phyloP scores from a whole-genome alignment of 306 rosid genomes.

The Fragaria nilgerrensis region DNA sequence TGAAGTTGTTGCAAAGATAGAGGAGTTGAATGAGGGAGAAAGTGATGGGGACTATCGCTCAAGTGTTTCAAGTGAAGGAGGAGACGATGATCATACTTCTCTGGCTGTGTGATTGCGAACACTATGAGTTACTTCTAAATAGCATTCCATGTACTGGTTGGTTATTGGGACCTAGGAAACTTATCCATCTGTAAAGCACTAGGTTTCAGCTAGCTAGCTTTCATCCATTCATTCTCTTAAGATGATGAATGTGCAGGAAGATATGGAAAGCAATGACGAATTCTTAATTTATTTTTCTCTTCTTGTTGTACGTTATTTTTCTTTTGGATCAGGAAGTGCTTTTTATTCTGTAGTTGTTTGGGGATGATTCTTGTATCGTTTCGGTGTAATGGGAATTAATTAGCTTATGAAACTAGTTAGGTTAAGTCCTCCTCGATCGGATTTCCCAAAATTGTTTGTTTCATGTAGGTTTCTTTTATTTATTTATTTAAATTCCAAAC shows the following conservation, averaged over 20 bases:
- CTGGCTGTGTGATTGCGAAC: conserved; percentile 32
- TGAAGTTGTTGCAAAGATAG: conserved; percentile 57
- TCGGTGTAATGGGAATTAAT: conserved; percentile 15
- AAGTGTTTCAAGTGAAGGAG: conserved; percentile 26
- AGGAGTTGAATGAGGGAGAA: conserved; percentile 48
- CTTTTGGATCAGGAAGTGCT: conserved; percentile 2
- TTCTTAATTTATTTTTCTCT: neutral
- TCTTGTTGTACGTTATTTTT: neutral
- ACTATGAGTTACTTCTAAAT: neutral
- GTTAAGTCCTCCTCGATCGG: neutral
- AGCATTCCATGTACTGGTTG: conserved; percentile 1
- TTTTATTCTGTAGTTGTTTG: conserved; percentile 13
- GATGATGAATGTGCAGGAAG: conserved; percentile 5
- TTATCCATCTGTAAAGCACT: neutral
- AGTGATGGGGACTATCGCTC: conserved; percentile 35
- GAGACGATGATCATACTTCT: conserved; percentile 35
- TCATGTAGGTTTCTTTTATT: no score
- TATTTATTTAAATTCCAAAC: no score
- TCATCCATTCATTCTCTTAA: conserved; percentile 4
- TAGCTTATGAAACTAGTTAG: conserved; percentile 15
- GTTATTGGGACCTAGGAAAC: neutral
- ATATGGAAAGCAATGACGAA: conserved; percentile 14
- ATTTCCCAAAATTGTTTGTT: no score
- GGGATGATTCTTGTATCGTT: conserved; percentile 12
- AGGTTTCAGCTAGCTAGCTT: conserved; percentile 6